Evolutionary conservation across 1,284 basidiomycete species (phyloP).

Genomic region (Rugosomyces carneus): DNA sequence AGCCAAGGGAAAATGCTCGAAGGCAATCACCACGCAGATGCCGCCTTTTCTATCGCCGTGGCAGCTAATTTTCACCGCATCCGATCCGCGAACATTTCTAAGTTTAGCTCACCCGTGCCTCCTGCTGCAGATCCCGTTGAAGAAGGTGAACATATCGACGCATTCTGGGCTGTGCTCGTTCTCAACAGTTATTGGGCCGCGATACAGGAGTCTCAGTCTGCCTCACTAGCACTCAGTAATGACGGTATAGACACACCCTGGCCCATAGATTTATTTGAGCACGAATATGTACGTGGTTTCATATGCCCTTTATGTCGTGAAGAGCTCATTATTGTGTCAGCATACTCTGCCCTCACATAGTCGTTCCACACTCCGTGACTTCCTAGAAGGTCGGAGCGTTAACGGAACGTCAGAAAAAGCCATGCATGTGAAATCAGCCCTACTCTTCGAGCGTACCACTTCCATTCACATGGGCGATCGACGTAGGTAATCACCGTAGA

Average conservation of each 20-base stretch:
- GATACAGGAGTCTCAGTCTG: conserved; percentile 30
- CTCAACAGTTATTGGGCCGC: conserved; percentile 38
- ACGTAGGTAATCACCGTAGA: neutral
- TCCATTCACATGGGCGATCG: neutral
- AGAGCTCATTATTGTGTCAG: neutral
- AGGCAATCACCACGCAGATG: conserved; percentile 36
- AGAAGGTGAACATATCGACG: conserved; percentile 40
- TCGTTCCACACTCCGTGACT: neutral
- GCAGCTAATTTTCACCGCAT: conserved; percentile 32
- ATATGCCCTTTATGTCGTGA: too few species aligned
- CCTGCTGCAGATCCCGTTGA: conserved; percentile 31
- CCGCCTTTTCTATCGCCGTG: conserved; percentile 36
- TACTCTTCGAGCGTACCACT: neutral
- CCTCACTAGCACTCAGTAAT: conserved; percentile 25
- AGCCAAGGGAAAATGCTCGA: conserved; percentile 34
- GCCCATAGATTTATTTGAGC: conserved; percentile 32
- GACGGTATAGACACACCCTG: conserved; percentile 35
- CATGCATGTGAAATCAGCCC: neutral
- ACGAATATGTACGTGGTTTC: conserved; percentile 15
- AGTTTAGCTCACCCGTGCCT: conserved; percentile 1
- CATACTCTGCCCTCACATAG: neutral
- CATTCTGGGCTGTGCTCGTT: conserved; percentile 40
- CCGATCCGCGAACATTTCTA: conserved; percentile 18
- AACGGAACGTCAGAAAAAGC: conserved; percentile 4
- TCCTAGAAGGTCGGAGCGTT: conserved; percentile 2